phyloP scores from a whole-genome alignment of 2,329 filamentous ascomycete species.

The Diaporthe vexans region DNA sequence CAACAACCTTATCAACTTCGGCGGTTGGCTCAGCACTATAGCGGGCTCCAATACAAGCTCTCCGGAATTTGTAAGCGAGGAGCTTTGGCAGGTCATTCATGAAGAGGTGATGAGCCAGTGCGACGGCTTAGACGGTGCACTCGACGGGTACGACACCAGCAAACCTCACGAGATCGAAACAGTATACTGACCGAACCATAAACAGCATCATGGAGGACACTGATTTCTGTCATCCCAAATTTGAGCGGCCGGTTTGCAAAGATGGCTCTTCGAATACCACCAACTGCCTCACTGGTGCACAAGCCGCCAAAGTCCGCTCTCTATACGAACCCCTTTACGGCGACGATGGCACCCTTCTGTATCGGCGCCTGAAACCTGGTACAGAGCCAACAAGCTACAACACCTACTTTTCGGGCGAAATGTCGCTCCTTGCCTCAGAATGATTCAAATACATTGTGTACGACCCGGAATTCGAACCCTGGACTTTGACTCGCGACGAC shows the following conservation, averaged over 20 bases:
- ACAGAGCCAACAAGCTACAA: conserved; percentile 50
- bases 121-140: not conserved
- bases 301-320: conserved; percentile 17
- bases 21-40: conserved; percentile 48
- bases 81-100: conserved; percentile 53
- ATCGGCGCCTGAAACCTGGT: conserved; percentile 63
- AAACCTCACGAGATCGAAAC: not conserved
- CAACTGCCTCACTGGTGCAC: not conserved
- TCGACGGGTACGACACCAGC: not conserved
- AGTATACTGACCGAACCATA: not conserved
- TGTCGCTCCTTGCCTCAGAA: conserved; percentile 51
- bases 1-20: conserved; percentile 56
- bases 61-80: conserved; percentile 57
- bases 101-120: conserved; percentile 47
- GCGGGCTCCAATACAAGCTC: conserved; percentile 51
- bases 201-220: conserved; percentile 5
- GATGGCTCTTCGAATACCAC: not conserved
- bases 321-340: conserved; percentile 9
- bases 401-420: not conserved
- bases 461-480: conserved; percentile 56
- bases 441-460: conserved; percentile 64
- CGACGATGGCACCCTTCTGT: not conserved
- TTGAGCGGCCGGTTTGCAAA: not conserved
- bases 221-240: not conserved
- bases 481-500: conserved; percentile 54